phyloP scores from a whole-genome alignment of 2,329 filamentous ascomycete genomes.

The Fusarium albosuccineum region DNA sequence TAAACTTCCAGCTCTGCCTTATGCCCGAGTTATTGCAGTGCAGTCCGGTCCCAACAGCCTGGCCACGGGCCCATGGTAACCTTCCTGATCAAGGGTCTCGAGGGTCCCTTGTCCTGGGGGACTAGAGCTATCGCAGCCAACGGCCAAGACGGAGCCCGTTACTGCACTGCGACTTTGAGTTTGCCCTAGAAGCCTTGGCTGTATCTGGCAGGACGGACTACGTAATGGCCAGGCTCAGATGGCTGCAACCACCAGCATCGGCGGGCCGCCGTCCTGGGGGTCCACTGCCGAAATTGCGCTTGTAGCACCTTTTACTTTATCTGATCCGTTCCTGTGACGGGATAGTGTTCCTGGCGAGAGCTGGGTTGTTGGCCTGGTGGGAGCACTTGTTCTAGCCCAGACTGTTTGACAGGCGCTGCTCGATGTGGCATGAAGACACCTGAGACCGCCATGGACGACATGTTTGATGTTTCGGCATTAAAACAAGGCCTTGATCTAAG shows the following conservation, averaged over 20 bases:
- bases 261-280: slow-evolving; percentile 24
- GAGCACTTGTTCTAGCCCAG: background rate
- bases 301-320: slow-evolving; percentile 39
- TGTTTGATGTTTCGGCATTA: background rate
- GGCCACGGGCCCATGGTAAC: slow-evolving; percentile 12
- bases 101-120: background rate
- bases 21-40: background rate
- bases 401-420: background rate
- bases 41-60: background rate
- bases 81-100: background rate
- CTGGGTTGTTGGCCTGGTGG: background rate
- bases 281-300: slow-evolving; percentile 41
- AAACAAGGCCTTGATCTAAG: background rate
- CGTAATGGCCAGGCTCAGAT: slow-evolving; percentile 26
- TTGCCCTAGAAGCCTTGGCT: slow-evolving; percentile 11
- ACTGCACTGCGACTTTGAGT: slow-evolving; percentile 8
- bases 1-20: slow-evolving; percentile 20
- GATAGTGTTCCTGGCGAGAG: slow-evolving; percentile 6
- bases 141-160: slow-evolving; percentile 2
- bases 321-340: slow-evolving; percentile 35
- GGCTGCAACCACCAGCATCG: slow-evolving; percentile 19
- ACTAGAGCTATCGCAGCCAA: background rate
- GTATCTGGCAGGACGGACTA: slow-evolving; percentile 10
- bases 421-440: background rate
- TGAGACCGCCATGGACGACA: background rate